Evolutionary conservation across 768 basidiomycete species (phyloP), one percentile per base, ranked within the genome.

Genomic region (Udeniomyces megalosporus): DNA sequence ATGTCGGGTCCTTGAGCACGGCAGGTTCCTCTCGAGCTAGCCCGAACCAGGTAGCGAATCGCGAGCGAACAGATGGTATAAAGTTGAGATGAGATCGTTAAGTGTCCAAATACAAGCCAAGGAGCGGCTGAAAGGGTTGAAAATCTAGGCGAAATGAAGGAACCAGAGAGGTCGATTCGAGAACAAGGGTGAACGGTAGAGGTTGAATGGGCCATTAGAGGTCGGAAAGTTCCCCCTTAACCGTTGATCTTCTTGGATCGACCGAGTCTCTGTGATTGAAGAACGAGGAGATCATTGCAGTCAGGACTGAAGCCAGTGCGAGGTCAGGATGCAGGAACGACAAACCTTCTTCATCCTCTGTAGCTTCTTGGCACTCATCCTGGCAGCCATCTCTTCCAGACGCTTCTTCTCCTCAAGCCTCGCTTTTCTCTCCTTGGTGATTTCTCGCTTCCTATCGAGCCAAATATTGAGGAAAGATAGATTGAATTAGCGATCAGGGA

Each of bases 241-340:
- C 62, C 62, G 62, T 64, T 64, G 62, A 64, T 46, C 50, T 58
- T 58, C 58, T 64, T 64, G 44, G 62, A 58, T 31, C 62, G 38
- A 26, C 62, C 62, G 46, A 64, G 62, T 28, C 62, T 55, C 58
- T 62, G 47, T 22, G 26, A 42, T 20, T 1, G 35, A 49, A 14
- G 49, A 45, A 20, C 10, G 29, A 28, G 56, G 54, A 4, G 45
- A 28, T 42, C 38, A 17, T 42, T 42, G 17, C 10, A 8, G 38
- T 17, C 10, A 8, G 38, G 8, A 42, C 38, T 8, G 8, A 42
- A 14, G 24, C 34, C n/a, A n/a, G 31, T 34, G 58, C n/a, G 20
- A 26, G 24, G 7, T n/a, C 22, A 50, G 31, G 6, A 29, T 3
- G 4, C 22, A 47, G 11, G 14, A 44, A n/a, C 8, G 15, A 29